phyloP scores from a whole-genome alignment of 768 basidiomycete species.

The Russula abietina region DNA sequence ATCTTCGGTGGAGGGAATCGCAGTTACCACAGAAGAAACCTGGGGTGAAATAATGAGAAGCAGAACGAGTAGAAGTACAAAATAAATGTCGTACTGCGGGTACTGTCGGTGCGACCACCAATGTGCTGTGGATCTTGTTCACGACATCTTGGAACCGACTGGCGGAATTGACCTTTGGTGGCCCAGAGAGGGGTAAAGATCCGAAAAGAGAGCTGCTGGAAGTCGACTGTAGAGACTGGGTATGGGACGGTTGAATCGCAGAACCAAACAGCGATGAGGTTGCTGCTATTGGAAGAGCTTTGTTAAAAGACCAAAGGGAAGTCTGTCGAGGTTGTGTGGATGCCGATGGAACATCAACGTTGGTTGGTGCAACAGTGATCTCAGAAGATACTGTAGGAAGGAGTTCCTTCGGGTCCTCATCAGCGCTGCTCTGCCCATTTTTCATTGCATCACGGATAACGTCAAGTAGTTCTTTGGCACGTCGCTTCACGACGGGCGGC shows the following conservation, averaged over 20 bases:
- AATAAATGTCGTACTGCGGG: slow-evolving; percentile 35
- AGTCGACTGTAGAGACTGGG: slow-evolving; percentile 25
- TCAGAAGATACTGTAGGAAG: background rate
- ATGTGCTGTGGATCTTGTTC: slow-evolving; percentile 58
- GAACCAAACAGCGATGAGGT: slow-evolving; percentile 26
- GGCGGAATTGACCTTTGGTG: background rate
- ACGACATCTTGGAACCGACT: slow-evolving; percentile 48
- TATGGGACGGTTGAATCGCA: background rate
- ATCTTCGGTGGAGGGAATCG: slow-evolving; percentile 15
- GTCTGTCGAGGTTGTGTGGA: background rate
- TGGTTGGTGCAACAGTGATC: background rate
- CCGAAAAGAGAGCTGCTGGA: slow-evolving; percentile 43
- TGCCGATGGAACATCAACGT: slow-evolving; percentile 1
- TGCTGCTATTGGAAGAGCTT: slow-evolving; percentile 5
- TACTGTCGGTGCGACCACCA: slow-evolving; percentile 53
- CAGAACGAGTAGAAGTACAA: background rate
- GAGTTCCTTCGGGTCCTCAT: background rate
- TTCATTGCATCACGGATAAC: slow-evolving; percentile 51
- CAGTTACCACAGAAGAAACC: background rate
- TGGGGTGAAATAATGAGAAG: slow-evolving; percentile 1
- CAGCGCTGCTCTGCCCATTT: slow-evolving; percentile 17
- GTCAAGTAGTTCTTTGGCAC: slow-evolving; percentile 58
- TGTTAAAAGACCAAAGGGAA: slow-evolving; percentile 12
- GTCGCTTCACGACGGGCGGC: slow-evolving; percentile 56
- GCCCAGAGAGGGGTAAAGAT: background rate